Evolutionary conservation across 2,329 filamentous ascomycete genomes (phyloP).

Genomic region (Exutisphaerella laricina): DNA sequence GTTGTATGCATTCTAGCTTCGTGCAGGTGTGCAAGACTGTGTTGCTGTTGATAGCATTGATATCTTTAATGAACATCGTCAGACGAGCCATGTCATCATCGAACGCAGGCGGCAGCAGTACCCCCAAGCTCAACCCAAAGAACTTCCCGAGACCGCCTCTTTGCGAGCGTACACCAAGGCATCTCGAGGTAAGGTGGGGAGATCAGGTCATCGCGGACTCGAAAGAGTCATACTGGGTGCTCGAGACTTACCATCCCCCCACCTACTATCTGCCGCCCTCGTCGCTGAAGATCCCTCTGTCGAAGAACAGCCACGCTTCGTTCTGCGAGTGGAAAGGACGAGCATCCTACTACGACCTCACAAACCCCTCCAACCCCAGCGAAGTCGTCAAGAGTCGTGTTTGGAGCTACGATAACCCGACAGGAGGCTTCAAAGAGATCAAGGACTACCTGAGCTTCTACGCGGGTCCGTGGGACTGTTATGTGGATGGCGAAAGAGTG

Average conservation of each 20-base stretch:
- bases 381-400: constrained; percentile 47
- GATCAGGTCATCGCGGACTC: constrained; percentile 54
- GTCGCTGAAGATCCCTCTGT: constrained; percentile 45
- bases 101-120: constrained; percentile 10
- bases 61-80: constrained; percentile 8
- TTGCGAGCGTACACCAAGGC: constrained; percentile 50
- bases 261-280: constrained; percentile 57
- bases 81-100: constrained; percentile 21
- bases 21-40: not conserved
- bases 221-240: constrained; percentile 54
- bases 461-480: constrained; percentile 57
- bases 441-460: constrained; percentile 56
- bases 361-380: constrained; percentile 33
- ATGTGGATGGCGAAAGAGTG: constrained; percentile 56
- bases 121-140: constrained; percentile 53
- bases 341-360: constrained; percentile 54
- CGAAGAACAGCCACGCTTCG: constrained; percentile 42
- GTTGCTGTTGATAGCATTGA: not conserved
- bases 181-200: constrained; percentile 52
- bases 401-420: constrained; percentile 56
- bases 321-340: constrained; percentile 59
- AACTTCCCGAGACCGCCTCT: constrained; percentile 55
- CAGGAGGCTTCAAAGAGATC: constrained; percentile 48
- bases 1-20: not conserved
- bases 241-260: constrained; percentile 59